These are phyloP conservation scores for Physcia stellaris DNA, from an alignment of 495 filamentous ascomycete genomes.

Conservation along the genomic window DNA sequence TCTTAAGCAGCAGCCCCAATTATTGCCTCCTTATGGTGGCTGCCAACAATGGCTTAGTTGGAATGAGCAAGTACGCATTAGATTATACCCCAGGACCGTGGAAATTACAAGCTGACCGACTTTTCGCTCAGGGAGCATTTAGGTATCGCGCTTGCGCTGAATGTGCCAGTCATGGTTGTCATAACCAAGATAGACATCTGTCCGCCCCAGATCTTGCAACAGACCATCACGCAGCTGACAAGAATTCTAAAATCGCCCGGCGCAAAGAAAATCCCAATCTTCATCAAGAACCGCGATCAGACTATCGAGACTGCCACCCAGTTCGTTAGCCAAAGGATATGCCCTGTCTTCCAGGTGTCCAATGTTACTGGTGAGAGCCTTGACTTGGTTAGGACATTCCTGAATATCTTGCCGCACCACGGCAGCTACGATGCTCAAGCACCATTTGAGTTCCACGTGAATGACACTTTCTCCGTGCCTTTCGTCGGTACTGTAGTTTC, in stretches of 20 bases:
- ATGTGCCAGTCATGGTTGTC: slow-evolving; percentile 96
- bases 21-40: slow-evolving; percentile 98
- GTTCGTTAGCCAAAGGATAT: slow-evolving; percentile 90
- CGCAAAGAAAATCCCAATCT: slow-evolving; percentile 92
- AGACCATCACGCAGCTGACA: slow-evolving; percentile 84
- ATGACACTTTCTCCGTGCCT: slow-evolving; percentile 97
- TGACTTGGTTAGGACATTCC: slow-evolving; percentile 68
- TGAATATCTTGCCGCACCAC: slow-evolving; percentile 92
- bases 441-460: slow-evolving; percentile 89
- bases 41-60: slow-evolving; percentile 91
- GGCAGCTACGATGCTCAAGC: slow-evolving; percentile 82
- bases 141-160: slow-evolving; percentile 85
- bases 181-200: slow-evolving; percentile 99
- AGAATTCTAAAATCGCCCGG: slow-evolving; percentile 89
- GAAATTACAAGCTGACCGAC: too few relatives aligned
- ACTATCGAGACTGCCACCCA: slow-evolving; percentile 92
- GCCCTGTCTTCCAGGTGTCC: slow-evolving; percentile 94
- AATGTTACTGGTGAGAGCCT: slow-evolving; percentile 90
- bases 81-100: too few relatives aligned
- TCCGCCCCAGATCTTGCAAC: slow-evolving; percentile 84
- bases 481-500: slow-evolving; percentile 95
- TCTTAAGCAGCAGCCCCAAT: slow-evolving; percentile 88
- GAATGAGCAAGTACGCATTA: slow-evolving; percentile 71
- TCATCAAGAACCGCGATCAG: slow-evolving; percentile 81
- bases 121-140: slow-evolving; percentile 56